Evolutionary conservation across 2,329 filamentous ascomycete species (phyloP).

Genomic region (Fusarium pininemorale): DNA sequence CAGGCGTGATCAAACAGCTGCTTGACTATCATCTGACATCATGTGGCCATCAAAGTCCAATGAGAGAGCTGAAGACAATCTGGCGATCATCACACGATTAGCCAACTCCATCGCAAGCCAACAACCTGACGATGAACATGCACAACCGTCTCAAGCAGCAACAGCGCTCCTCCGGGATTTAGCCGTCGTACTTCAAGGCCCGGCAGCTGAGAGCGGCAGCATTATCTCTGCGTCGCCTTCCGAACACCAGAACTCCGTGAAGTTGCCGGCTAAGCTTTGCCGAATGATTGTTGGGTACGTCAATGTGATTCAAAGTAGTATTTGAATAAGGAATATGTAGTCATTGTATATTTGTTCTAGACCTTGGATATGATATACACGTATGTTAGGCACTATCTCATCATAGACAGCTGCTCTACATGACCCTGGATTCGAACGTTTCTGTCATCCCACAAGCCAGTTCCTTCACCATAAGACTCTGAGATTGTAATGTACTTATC

Average conservation of each 20-base stretch:
- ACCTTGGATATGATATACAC: fast-evolving
- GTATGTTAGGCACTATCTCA: not conserved
- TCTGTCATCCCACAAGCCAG: not conserved
- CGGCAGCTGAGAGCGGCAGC: fast-evolving
- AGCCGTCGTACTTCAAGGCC: not conserved
- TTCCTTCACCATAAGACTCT: not conserved
- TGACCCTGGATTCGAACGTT: not conserved
- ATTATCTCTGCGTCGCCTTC: fast-evolving
- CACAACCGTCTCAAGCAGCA: not conserved
- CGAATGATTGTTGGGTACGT: not conserved
- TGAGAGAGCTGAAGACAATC: fast-evolving
- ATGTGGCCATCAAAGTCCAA: not conserved
- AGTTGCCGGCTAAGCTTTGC: not conserved
- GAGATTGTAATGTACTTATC: not conserved
- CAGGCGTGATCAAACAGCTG: too few species aligned
- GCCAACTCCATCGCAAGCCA: not conserved
- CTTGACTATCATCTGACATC: not conserved
- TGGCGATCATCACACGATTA: not conserved
- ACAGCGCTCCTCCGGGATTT: not conserved
- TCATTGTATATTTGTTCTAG: not conserved
- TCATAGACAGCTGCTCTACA: not conserved
- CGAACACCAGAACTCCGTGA: too few species aligned
- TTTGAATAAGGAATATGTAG: too few species aligned
- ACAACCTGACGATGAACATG: not conserved
- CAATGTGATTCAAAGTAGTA: too few species aligned